Percentiles rank a stretch among this genome's conserved stretches.
These are phyloP conservation scores for Mycena leptocephala DNA, from an alignment of 768 basidiomycete species.

Conservation along the genomic window DNA sequence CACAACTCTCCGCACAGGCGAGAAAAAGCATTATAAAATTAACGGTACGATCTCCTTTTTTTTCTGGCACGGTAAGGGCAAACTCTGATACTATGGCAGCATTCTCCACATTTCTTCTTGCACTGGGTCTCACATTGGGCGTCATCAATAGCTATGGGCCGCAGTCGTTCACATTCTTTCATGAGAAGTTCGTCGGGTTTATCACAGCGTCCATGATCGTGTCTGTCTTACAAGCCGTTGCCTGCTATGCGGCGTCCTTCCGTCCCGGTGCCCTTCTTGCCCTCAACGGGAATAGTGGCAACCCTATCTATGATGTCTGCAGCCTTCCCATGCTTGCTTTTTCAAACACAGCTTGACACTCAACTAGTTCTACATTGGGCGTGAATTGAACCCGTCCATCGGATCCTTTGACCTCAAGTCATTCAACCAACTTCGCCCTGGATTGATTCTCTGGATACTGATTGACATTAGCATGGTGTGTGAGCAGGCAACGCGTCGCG, in stretches of 20 bases:
- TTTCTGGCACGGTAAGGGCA: neutral
- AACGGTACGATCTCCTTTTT: constrained; percentile 76
- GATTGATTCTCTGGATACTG: constrained; percentile 93
- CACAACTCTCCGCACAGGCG: constrained; percentile 80
- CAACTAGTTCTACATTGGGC: constrained; percentile 93
- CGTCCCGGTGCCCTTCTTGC: constrained; percentile 83
- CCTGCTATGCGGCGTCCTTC: constrained; percentile 83
- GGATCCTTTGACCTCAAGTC: constrained; percentile 79
- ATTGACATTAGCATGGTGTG: constrained; percentile 94
- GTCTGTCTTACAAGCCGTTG: constrained; percentile 82
- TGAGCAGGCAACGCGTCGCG: constrained; percentile 88
- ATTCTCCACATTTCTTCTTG: constrained; percentile 88
- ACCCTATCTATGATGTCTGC: constrained; percentile 91
- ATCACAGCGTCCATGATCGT: constrained; percentile 87
- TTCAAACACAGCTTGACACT: constrained; percentile 7
- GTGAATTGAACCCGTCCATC: constrained; percentile 92
- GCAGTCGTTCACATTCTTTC: constrained; percentile 88
- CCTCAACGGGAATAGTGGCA: constrained; percentile 93
- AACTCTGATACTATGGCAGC: constrained; percentile 68
- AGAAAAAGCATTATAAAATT: constrained; percentile 90
- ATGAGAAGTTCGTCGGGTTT: constrained; percentile 94
- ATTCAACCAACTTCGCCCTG: constrained; percentile 91
- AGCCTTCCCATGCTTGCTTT: neutral
- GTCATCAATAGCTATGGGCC: constrained; percentile 83
- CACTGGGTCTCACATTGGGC: constrained; percentile 82